phyloP scores from a whole-genome alignment of 345 rosid species.

The Hirschfeldia incana region DNA sequence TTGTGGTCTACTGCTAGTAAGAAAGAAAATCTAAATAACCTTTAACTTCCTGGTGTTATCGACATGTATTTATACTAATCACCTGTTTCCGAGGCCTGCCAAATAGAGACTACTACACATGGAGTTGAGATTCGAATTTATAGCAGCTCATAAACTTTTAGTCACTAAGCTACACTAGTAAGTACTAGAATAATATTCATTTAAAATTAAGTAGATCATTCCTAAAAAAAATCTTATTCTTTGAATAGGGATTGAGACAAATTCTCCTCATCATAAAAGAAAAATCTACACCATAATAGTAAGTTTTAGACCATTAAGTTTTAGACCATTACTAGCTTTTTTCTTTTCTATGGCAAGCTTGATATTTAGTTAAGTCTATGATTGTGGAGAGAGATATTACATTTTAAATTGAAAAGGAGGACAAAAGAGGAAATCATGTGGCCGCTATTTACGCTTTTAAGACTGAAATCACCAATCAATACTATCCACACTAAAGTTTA shows the following conservation, averaged over 20 bases:
- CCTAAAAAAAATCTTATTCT: background rate
- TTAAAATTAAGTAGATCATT: background rate
- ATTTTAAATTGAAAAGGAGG: background rate
- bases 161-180: background rate
- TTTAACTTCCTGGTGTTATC: background rate
- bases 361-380: background rate
- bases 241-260: background rate
- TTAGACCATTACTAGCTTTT: background rate
- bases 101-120: background rate
- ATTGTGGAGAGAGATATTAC: background rate
- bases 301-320: background rate
- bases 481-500: background rate
- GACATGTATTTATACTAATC: background rate
- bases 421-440: background rate
- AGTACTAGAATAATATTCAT: background rate
- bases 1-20: background rate
- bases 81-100: background rate
- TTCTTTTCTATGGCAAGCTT: background rate
- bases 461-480: background rate
- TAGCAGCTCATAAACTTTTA: background rate
- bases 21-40: background rate
- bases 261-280: background rate
- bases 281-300: background rate
- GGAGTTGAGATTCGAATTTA: background rate
- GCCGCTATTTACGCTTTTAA: conserved; percentile 17